A percentile compares a stretch with the other conserved stretches of the same genome.
These are phyloP conservation scores for Vachellia pachyceras DNA, from an alignment of 306 rosid species.

Conservation along the genomic window DNA sequence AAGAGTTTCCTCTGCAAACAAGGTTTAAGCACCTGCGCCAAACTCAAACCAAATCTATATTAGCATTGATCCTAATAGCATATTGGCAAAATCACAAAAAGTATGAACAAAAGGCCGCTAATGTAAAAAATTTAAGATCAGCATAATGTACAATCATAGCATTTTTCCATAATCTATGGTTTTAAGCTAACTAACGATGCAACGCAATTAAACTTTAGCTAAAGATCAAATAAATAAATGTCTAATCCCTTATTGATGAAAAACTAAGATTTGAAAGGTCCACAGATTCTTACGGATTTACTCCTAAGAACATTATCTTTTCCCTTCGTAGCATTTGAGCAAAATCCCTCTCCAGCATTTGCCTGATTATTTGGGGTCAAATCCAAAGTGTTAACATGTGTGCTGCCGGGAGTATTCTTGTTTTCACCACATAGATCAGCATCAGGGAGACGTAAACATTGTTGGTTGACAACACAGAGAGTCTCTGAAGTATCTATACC, in stretches of 20 bases:
- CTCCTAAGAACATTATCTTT: constrained; percentile 33
- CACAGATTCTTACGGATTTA: constrained; percentile 51
- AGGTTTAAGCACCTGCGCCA: constrained; percentile 61
- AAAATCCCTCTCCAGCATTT: constrained; percentile 30
- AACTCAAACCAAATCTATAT: constrained; percentile 27
- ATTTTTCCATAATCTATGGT: not conserved
- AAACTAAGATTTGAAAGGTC: constrained; percentile 12
- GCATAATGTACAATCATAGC: not conserved
- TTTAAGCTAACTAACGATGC: constrained; percentile 16
- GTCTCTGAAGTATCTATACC: constrained; percentile 20
- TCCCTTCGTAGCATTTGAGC: constrained; percentile 27
- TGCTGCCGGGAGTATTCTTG: not conserved
- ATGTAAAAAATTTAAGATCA: constrained; percentile 1
- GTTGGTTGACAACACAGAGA: constrained; percentile 26
- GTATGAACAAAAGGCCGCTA: not conserved
- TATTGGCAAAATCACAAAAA: not conserved
- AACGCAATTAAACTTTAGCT: constrained; percentile 1
- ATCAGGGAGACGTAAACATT: constrained; percentile 45
- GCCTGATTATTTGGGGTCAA: constrained; percentile 15
- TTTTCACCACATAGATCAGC: constrained; percentile 34
- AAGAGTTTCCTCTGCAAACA: constrained; percentile 65
- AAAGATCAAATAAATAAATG: constrained; percentile 8
- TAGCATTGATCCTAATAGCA: constrained; percentile 3
- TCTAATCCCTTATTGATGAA: constrained; percentile 22
- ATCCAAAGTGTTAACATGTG: constrained; percentile 21